Percentiles rank a stretch among this genome's conserved stretches.
Evolutionary conservation across 768 basidiomycete species (phyloP).

Genomic region (Termitomyces sp.): DNA sequence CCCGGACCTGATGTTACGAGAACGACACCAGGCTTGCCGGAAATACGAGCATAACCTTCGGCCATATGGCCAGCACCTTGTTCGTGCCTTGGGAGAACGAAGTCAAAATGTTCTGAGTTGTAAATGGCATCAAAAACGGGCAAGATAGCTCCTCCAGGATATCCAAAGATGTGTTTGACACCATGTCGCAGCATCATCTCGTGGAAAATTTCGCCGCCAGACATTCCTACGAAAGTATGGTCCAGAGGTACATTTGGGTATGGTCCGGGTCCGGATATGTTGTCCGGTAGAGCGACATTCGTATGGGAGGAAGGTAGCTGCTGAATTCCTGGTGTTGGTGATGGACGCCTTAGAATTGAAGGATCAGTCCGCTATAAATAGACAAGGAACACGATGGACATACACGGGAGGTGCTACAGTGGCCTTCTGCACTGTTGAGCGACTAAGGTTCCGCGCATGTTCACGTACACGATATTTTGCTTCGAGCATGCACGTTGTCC

Average conservation of each 20-base stretch:
- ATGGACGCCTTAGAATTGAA: constrained; percentile 44
- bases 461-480: constrained; percentile 79
- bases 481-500: constrained; percentile 51
- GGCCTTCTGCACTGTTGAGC: constrained; percentile 56
- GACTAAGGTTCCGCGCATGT: constrained; percentile 71
- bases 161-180: constrained; percentile 96
- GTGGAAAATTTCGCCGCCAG: constrained; percentile 97
- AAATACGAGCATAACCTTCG: constrained; percentile 96
- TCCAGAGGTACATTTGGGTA: constrained; percentile 53
- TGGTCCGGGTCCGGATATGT: constrained; percentile 30
- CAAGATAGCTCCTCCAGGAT: constrained; percentile 96
- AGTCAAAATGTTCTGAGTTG: constrained; percentile 91
- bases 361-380: constrained; percentile 5
- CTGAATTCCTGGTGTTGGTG: constrained; percentile 50
- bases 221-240: constrained; percentile 86
- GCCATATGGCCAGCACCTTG: constrained; percentile 99
- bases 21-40: constrained; percentile 95
- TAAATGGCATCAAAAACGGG: constrained; percentile 99
- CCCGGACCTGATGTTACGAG: constrained; percentile 98
- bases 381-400: not conserved
- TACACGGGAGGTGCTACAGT: constrained; percentile 59
- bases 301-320: constrained; percentile 31
- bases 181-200: constrained; percentile 99
- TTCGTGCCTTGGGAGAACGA: constrained; percentile 93
- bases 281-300: constrained; percentile 23